phyloP scores from a whole-genome alignment of 108 stramenopile species.

The Cyclotella baltica region DNA sequence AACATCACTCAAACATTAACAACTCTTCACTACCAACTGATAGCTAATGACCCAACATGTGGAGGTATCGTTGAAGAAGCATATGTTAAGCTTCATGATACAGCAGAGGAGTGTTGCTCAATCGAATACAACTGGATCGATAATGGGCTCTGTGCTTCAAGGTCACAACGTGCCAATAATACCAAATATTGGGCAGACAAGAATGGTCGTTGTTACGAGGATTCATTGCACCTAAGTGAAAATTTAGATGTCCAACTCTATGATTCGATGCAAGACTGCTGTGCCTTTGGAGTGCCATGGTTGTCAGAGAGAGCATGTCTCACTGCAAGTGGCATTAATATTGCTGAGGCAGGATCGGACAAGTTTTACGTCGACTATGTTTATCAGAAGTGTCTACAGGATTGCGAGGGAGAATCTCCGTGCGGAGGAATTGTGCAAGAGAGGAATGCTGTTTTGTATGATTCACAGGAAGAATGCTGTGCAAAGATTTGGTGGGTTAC shows the following conservation, averaged over 20 bases:
- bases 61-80: slow-evolving; percentile 25
- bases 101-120: slow-evolving; percentile 18
- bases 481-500: background rate
- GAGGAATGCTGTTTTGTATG: slow-evolving; percentile 13
- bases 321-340: slow-evolving; percentile 8
- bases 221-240: background rate
- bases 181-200: slow-evolving; percentile 19
- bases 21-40: too few species aligned
- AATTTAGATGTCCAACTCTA: slow-evolving; percentile 4
- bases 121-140: slow-evolving; percentile 23
- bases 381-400: background rate
- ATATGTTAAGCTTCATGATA: slow-evolving; percentile 10
- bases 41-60: too few species aligned
- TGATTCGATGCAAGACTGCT: slow-evolving; percentile 1
- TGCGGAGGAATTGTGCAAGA: slow-evolving; percentile 13
- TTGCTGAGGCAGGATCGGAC: background rate
- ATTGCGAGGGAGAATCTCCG: slow-evolving; percentile 17
- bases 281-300: slow-evolving; percentile 1
- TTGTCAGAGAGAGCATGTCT: slow-evolving; percentile 10
- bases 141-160: slow-evolving; percentile 9
- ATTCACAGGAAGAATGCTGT: slow-evolving; percentile 8
- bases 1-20: too few species aligned
- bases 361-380: slow-evolving; percentile 18
- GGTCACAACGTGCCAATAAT: background rate
- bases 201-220: background rate